phyloP scores from a whole-genome alignment of 2,329 filamentous ascomycete genomes.

The Aspergillus pseudoterreus region DNA sequence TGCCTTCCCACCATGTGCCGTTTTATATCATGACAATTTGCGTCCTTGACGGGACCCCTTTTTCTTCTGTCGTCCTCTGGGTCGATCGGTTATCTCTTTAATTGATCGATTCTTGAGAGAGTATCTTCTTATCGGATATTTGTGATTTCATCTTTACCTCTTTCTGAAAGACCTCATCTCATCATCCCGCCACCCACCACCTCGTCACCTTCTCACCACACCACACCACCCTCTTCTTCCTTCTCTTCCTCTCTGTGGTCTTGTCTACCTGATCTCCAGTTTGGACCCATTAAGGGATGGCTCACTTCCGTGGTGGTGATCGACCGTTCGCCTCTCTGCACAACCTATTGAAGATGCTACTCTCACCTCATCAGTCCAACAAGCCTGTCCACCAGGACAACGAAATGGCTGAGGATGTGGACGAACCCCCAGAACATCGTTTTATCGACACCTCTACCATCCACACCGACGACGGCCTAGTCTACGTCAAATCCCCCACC shows the following conservation, averaged over 20 bases:
- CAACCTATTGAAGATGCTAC: constrained; percentile 43
- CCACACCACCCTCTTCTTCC: constrained; percentile 2
- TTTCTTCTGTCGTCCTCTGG: constrained; percentile 21
- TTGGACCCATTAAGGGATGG: constrained; percentile 23
- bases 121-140: constrained; percentile 16
- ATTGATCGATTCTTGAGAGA: constrained; percentile 26
- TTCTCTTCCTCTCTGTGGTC: constrained; percentile 4
- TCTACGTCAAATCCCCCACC: constrained; percentile 47
- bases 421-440: constrained; percentile 75
- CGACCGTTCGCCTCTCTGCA: constrained; percentile 36
- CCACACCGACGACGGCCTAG: constrained; percentile 25
- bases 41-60: constrained; percentile 35
- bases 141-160: not conserved
- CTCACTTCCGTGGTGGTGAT: constrained; percentile 29
- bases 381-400: constrained; percentile 47
- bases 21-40: constrained; percentile 41
- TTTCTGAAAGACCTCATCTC: not conserved
- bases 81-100: constrained; percentile 21
- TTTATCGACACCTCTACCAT: constrained; percentile 25
- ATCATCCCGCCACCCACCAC: constrained; percentile 6
- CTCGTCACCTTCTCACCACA: constrained; percentile 9
- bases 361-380: constrained; percentile 38
- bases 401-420: constrained; percentile 70
- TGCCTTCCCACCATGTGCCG: constrained; percentile 25
- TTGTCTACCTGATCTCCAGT: constrained; percentile 7